Evolutionary conservation across 2,329 filamentous ascomycete genomes (phyloP).

Genomic region (Onygenales sp.): DNA sequence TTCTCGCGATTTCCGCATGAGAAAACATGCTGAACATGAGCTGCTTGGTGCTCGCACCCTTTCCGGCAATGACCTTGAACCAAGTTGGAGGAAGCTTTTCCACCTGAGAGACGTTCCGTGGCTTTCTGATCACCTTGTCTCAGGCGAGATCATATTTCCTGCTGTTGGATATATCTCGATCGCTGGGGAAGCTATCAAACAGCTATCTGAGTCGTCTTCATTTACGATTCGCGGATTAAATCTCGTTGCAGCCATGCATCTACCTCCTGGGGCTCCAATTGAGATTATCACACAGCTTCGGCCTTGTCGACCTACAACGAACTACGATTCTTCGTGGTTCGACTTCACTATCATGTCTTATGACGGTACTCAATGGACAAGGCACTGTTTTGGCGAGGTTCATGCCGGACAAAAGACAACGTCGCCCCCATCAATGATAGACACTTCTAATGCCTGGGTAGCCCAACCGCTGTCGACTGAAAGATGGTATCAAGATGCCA

Average conservation of each 20-base stretch:
- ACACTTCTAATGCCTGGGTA: neutral
- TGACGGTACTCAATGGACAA: conserved; percentile 15
- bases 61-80: conserved; percentile 20
- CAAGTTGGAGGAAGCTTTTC: conserved; percentile 33
- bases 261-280: conserved; percentile 6
- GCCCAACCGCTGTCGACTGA: too few relatives aligned
- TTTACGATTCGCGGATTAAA: conserved; percentile 11
- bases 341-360: conserved; percentile 14
- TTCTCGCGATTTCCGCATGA: conserved; percentile 12
- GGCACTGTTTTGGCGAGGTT: conserved; percentile 15
- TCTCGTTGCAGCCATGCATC: conserved; percentile 14
- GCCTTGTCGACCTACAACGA: conserved; percentile 7
- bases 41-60: conserved; percentile 17
- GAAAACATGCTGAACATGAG: conserved; percentile 11
- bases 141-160: conserved; percentile 31
- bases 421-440: neutral
- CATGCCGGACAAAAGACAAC: conserved; percentile 1
- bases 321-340: conserved; percentile 12
- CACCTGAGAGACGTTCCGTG: conserved; percentile 23
- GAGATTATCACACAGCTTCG: conserved; percentile 8
- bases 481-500: too few relatives aligned
- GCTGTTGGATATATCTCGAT: conserved; percentile 34
- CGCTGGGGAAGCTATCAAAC: conserved; percentile 30
- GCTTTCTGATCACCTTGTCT: conserved; percentile 35
- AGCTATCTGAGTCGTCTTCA: neutral